Evolutionary conservation across 2,329 filamentous ascomycete genomes (phyloP), one percentile per base, ranked within the genome.

Genomic region (Sporothrix pallida): DNA sequence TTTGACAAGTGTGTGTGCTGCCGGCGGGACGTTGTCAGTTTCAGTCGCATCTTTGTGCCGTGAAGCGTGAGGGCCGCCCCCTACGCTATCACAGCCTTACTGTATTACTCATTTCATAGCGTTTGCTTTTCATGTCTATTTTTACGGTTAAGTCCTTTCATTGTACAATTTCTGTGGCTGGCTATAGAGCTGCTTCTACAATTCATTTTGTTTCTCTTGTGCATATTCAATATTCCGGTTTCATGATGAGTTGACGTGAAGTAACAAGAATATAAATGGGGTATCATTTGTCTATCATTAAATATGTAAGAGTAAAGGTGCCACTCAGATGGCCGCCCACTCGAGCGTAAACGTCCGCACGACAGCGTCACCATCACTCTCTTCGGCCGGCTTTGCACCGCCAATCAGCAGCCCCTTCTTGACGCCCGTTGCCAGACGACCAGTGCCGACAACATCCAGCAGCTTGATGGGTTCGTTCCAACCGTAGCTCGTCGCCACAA

Each of bases 1-100:
- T 98, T 97, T 81, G 93, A 95, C 76, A 97, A 93, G 80, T 99
- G 96, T 80, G 95, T 98, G 54, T 98, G 95, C 79, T 98, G 96
- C 81, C 88, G 96, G 70, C 89, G 93, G 73, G 92, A 96, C 78
- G 94, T 98, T 44, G 89, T 90, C 72, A 96, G 95, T 72, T 98
- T 97, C 82, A 95, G 93, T 77, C 89, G 94, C 78, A 90, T 99
- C 75, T 99, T 93, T 85, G 94, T 98, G 56, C 96, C 96, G 69
- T 92, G 78, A 82, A 5, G 20, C 12, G n/a, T 54, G 1, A 2
- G 1, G 15, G 15, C 3, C 17, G 46, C 54, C 7, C 7, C 7
- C 15, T n/a, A 26, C 31, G 20, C 5, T 26, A n/a, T 31, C 54
- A 15, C 54, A 58, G 15, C 15, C 20, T 62, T 44, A 1, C 13